phyloP scores from a whole-genome alignment of 495 filamentous ascomycete genomes.

The Tuber borchii region DNA sequence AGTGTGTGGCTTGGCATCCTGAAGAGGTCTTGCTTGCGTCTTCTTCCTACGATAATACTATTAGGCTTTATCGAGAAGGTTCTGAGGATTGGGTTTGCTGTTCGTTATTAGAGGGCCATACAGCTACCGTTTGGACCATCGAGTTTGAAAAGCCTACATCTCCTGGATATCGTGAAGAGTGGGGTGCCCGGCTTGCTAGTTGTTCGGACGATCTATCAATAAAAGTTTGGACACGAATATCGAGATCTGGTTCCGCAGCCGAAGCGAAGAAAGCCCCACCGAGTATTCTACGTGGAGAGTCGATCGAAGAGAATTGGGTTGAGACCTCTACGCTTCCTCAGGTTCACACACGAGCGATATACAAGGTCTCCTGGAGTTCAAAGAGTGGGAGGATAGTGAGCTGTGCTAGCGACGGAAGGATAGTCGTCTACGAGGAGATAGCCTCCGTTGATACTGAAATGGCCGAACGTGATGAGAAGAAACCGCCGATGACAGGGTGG shows the following conservation, averaged over 20 bases:
- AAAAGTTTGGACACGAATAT: conserved; percentile 62
- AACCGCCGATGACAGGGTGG: conserved; percentile 54
- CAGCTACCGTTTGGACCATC: conserved; percentile 77
- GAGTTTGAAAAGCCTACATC: conserved; percentile 62
- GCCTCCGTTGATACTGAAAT: conserved; percentile 20
- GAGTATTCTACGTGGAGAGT: conserved; percentile 69
- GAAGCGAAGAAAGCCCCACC: conserved; percentile 52
- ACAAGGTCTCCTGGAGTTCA: conserved; percentile 72
- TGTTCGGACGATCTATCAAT: conserved; percentile 74
- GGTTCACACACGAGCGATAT: conserved; percentile 71
- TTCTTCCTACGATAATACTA: conserved; percentile 84
- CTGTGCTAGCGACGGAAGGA: conserved; percentile 74
- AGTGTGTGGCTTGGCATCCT: conserved; percentile 85
- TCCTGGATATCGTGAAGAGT: conserved; percentile 39
- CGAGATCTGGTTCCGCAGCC: conserved; percentile 24
- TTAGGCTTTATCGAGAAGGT: conserved; percentile 84
- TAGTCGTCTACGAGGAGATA: conserved; percentile 70
- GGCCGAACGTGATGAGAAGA: conserved; percentile 43
- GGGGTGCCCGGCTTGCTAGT: conserved; percentile 56
- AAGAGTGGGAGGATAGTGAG: conserved; percentile 69
- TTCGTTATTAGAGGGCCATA: conserved; percentile 69
- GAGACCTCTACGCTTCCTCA: conserved; percentile 64
- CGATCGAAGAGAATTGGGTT: conserved; percentile 72
- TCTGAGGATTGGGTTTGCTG: conserved; percentile 87
- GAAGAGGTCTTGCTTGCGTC: conserved; percentile 68